Evolutionary conservation across 2,329 filamentous ascomycete species (phyloP).

Genomic region (Sordariomycetes sp.): DNA sequence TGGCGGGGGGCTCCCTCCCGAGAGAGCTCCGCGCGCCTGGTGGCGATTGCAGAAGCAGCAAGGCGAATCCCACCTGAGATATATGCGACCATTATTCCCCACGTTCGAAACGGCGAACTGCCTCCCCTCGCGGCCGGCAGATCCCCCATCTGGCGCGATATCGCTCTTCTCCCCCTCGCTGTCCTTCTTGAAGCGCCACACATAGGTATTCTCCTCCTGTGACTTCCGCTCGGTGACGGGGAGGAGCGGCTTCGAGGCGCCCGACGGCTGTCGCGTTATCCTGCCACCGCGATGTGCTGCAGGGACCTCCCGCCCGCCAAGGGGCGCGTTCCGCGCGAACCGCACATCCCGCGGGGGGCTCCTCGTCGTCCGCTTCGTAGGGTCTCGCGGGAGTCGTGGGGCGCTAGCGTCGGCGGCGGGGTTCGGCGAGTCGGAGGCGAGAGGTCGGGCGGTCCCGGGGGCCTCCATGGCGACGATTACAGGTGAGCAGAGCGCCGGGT

Average conservation of each 20-base stretch:
- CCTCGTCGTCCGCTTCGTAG: neutral
- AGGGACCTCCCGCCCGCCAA: neutral
- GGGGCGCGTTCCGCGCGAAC: neutral
- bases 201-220: conserved; percentile 25
- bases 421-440: conserved; percentile 1
- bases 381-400: neutral
- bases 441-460: neutral
- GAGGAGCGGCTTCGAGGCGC: conserved; percentile 8
- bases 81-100: conserved; percentile 73
- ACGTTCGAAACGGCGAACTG: conserved; percentile 76
- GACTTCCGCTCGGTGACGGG: conserved; percentile 26
- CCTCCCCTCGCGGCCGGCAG: conserved; percentile 53
- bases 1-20: neutral
- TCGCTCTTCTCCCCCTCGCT: conserved; percentile 44
- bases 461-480: conserved; percentile 2
- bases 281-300: conserved; percentile 2
- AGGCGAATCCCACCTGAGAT: conserved; percentile 53
- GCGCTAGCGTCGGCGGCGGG: conserved; percentile 1
- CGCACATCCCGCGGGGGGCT: neutral
- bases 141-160: conserved; percentile 48
- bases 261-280: conserved; percentile 7
- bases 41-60: neutral
- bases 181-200: conserved; percentile 33
- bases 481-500: neutral
- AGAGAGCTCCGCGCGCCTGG: neutral